Base-by-base conservation (phyloP, 306 rosid genomes). In the Lathyrus tuberosus region DNA sequence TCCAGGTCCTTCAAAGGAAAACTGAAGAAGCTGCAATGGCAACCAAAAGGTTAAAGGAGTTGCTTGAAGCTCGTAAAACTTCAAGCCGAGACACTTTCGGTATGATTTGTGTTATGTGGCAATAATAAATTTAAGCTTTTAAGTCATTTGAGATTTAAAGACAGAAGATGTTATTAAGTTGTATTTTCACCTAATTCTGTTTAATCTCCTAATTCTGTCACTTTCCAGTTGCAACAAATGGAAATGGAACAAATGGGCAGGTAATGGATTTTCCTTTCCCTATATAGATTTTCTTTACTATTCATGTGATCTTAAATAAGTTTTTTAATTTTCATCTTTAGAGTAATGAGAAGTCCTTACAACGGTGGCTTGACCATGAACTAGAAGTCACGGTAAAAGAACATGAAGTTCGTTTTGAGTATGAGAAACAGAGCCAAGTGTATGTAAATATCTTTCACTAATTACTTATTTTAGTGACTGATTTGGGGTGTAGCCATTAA, bases 21-120 rank as follows among this genome's bases (percentile, higher is more conserved):
- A 95, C 99, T 26, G 99, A 95, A 85, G 99, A 95, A 85, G 99
- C 99, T 60, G 95, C 99, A 46, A 84, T 89, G 93, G 99, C 99
- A 70, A 95, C 99, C 79, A 95, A 95, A 84, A 89, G 99, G 90
- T 84, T 95, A 60, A 95, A 95, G 84, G 99, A 95, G 75, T 80
- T 95, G 80, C 85, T 95, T 43, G 99, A 95, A 85, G 99, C 97
- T 82, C 99, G 97, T 37, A 95, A 91, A 83, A 86, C 86, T 72
- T 89, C 97, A 67, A 74, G 77, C 67, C 99, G 99, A 49, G 99
- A 95, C 72, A 86, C 80, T 78, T 83, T 82, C 85, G 91, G 99
- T 91, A 80, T 62, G 67, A 51, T 59, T 75, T 63, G 18, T 48
- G 38, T 67, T 57, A 66, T 30, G 53, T 56, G 59, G 54, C 46